Conservation (phyloP, 2,329 filamentous ascomycete genomes). For the Calcarisporium arbuscula region DNA sequence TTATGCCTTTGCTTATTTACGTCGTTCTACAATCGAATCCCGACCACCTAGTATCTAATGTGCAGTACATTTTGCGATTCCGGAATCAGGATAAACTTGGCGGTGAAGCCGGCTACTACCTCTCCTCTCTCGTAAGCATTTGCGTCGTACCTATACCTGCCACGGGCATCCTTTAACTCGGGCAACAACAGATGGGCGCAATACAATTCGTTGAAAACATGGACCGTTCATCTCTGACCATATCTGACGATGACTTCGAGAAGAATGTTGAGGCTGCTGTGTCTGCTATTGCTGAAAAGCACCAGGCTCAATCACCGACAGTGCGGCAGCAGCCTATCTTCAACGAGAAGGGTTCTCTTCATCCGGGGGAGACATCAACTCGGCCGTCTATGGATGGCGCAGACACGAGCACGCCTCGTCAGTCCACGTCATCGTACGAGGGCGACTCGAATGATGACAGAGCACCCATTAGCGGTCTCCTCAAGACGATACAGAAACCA, state of each 20-base stretch:
- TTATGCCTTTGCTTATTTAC: constrained; percentile 91
- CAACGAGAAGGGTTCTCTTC: constrained; percentile 36
- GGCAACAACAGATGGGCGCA: constrained; percentile 77
- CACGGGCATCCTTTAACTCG: too few relatives aligned
- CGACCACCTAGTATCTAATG: constrained; percentile 91
- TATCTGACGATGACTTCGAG: constrained; percentile 93
- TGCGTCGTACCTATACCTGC: too few relatives aligned
- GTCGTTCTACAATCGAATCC: constrained; percentile 92
- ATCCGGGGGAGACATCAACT: constrained; percentile 22
- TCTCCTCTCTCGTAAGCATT: constrained; percentile 77
- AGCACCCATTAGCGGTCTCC: constrained; percentile 74
- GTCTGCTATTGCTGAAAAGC: constrained; percentile 88
- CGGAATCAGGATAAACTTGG: constrained; percentile 95
- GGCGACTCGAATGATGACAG: constrained; percentile 59
- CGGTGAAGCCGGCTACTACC: constrained; percentile 96
- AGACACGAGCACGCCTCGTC: constrained; percentile 35
- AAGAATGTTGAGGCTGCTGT: constrained; percentile 94
- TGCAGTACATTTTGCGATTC: constrained; percentile 96
- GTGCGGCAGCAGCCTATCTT: constrained; percentile 30
- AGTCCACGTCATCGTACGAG: constrained; percentile 50
- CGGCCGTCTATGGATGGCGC: constrained; percentile 36
- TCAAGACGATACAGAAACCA: constrained; percentile 86
- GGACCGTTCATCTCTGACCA: constrained; percentile 87
- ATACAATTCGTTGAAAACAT: constrained; percentile 96
- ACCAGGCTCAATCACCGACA: constrained; percentile 50